Evolutionary conservation across 2,329 filamentous ascomycete genomes (phyloP), one percentile per base, ranked within the genome.

Genomic region (Phialophora verrucosa): DNA sequence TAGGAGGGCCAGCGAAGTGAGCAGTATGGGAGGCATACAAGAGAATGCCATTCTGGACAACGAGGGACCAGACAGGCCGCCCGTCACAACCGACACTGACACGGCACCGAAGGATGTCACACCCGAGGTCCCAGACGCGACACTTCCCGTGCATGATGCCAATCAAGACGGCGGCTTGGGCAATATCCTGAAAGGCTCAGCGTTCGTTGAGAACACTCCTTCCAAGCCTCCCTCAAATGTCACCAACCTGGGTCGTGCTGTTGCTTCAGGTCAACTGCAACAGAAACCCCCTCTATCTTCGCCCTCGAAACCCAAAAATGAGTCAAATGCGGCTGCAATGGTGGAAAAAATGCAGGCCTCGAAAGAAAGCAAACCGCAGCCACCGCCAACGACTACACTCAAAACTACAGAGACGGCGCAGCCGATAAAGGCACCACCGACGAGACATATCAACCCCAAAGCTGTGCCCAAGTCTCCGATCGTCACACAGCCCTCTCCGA

Each of bases 1-100:
- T 64, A 77, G 77, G 66, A 82, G 79, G 70, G 75, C 74, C 54
- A 78, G 75, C 63, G 77, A 76, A 59, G 74, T 75, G 35, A 72
- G 69, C 69, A 74, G 64, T 38, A 67, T 71, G 62, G 70, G 66
- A 8, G 70, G 71, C 49, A 70, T 63, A 35, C 64, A 70, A 67
- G 71, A 79, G 68, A 65, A 63, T 25, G 35, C 57, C 31, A 59
- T 62, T 23, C 44, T 53, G 57, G 68, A 65, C 44, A 35, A 47
- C 20, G 57, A 59, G 27, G 25, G 25, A 17, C 17, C 29, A 11
- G 68, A 67, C 7, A 66, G 61, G 49, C n/a, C 44, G 14, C 23
- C 54, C 47, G 32, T 79, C 65, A 77, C 74, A 54, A 79, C 79
- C 57, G 78, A 76, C 57, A 69, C 73, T 31, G 38, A 55, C 53